Evolutionary conservation across 1,284 basidiomycete species (phyloP), one percentile per base, ranked within the genome.

Genomic region (Sparassis latifolia): DNA sequence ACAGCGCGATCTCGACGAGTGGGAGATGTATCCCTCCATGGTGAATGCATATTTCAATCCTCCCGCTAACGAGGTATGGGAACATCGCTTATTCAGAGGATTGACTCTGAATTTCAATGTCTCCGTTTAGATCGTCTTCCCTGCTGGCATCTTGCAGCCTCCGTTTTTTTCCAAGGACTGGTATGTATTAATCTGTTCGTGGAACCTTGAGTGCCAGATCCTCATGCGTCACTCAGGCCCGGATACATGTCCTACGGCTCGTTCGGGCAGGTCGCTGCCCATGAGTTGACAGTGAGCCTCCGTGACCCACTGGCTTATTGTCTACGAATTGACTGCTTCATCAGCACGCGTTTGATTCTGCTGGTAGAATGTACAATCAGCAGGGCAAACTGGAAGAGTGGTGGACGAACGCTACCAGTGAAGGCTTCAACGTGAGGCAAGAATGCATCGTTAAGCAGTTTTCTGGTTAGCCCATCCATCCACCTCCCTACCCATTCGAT

Each of bases 321-420:
- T 51, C 54, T 2, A 39, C 41, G 31, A 53, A 7, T 37, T 32
- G 48, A 49, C 44, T 39, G n/a, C 35, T 47, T 42, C 52, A 59
- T 46, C 60, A 92, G 79, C 94, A 97, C 63, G 92, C 92, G 1
- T 97, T 97, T 58, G 95, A 97, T 69, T 94, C 93, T 51, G 78
- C 89, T 42, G 96, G 96, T 7, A 76, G 92, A 40, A 66, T 89
- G 51, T 91, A 89, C 62, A 89, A 90, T 60, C 85, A 86, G 64
- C 63, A 85, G 61, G 79, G 90, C 66, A 84, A 93, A 74, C 77
- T 97, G 54, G 90, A 90, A 66, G 69, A 93, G 69, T 88, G 89
- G 89, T 92, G 88, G 88, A 86, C 87, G 37, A 85, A 90, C 57
- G 72, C 76, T 46, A 98, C 96, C 0, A 89, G 86, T 59, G 75